These are phyloP conservation scores for Cynanchum wilfordii DNA, from an alignment of 257 asterid genomes.

Conservation along the genomic window DNA sequence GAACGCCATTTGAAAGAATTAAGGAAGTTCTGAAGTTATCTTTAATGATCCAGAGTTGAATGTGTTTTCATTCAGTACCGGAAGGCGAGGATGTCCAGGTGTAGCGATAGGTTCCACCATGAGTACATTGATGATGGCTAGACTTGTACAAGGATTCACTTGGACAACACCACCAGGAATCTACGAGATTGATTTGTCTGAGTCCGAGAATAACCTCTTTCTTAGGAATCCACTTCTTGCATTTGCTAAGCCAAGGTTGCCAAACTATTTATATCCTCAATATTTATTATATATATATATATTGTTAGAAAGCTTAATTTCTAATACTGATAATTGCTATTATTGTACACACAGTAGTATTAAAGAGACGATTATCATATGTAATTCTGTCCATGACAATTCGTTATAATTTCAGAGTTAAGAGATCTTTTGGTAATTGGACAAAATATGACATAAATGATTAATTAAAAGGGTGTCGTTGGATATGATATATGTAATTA, in stretches of 20 bases:
- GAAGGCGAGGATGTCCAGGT: conserved; percentile 9
- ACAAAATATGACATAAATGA: too few relatives aligned
- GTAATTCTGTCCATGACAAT: too few relatives aligned
- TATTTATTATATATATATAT: background rate
- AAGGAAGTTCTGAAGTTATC: background rate
- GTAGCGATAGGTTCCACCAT: background rate
- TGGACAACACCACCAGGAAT: conserved; percentile 7
- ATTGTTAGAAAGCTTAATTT: too few relatives aligned
- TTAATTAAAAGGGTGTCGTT: too few relatives aligned
- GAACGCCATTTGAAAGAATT: conserved; percentile 2
- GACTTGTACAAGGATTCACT: conserved; percentile 20
- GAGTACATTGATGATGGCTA: conserved; percentile 15
- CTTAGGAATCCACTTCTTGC: background rate
- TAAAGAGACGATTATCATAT: too few relatives aligned
- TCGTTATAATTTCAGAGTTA: too few relatives aligned
- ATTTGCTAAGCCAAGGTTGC: background rate
- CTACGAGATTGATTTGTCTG: background rate
- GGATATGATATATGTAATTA: too few relatives aligned
- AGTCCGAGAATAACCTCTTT: background rate
- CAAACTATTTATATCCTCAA: background rate
- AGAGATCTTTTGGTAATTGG: too few relatives aligned
- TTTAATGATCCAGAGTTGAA: conserved; percentile 5
- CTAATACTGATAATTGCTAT: too few relatives aligned
- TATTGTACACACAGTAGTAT: too few relatives aligned
- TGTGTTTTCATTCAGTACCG: background rate